A percentile compares a stretch with the other conserved stretches of the same genome.
phyloP scores from a whole-genome alignment of 208 protist species.

The Leishmania gerbilli region DNA sequence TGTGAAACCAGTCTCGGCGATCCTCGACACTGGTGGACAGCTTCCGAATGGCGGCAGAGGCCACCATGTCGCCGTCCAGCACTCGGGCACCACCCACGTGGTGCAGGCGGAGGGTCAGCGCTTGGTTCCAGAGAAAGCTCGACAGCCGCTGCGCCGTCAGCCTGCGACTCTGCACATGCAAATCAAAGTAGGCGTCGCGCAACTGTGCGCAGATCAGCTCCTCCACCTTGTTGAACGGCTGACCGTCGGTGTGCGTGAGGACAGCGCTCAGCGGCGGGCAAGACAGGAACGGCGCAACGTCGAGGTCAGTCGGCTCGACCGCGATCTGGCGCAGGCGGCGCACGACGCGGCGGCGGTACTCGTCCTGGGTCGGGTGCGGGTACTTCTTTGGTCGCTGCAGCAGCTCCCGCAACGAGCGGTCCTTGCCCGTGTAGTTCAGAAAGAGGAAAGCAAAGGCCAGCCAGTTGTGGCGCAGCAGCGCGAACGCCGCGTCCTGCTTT shows the following conservation, averaged over 20 bases:
- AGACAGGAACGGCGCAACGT: constrained; percentile 69
- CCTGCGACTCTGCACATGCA: constrained; percentile 59
- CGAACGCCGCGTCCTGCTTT: constrained; percentile 70
- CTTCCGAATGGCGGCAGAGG: constrained; percentile 44
- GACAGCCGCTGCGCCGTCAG: constrained; percentile 76
- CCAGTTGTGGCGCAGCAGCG: constrained; percentile 83
- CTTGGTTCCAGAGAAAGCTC: constrained; percentile 91
- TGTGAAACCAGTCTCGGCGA: constrained; percentile 42
- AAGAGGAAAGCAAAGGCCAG: constrained; percentile 88
- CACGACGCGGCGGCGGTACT: constrained; percentile 79
- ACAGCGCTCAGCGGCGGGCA: constrained; percentile 52
- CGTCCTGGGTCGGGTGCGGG: constrained; percentile 76
- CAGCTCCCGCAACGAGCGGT: constrained; percentile 71
- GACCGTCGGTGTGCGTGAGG: constrained; percentile 28
- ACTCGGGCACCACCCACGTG: constrained; percentile 50
- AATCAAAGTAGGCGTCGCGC: constrained; percentile 75
- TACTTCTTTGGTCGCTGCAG: constrained; percentile 85
- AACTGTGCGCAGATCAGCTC: constrained; percentile 70
- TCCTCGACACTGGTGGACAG: constrained; percentile 37
- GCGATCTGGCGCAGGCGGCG: constrained; percentile 70
- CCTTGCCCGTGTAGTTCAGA: constrained; percentile 75
- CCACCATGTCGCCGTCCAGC: constrained; percentile 70
- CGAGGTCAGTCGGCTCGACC: constrained; percentile 70
- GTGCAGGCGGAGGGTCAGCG: constrained; percentile 75
- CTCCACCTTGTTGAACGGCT: constrained; percentile 18